Conservation (phyloP, 352 stramenopile genomes). For the Pythium aphanidermatum region DNA sequence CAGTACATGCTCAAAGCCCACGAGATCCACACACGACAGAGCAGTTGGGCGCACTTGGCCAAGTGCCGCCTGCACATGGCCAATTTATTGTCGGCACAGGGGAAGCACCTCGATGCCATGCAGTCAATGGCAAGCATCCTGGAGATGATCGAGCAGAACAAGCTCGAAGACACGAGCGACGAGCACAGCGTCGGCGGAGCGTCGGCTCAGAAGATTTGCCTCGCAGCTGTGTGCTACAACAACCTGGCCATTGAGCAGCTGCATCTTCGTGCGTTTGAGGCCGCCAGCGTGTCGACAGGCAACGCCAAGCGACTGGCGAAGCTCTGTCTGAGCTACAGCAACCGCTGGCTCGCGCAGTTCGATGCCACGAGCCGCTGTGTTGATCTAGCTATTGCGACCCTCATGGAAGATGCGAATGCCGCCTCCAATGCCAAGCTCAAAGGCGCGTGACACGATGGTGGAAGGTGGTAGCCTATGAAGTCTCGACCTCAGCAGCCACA, state of each 20-base stretch:
- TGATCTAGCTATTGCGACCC: conserved; percentile 53
- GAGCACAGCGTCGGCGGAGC: conserved; percentile 23
- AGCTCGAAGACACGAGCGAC: conserved; percentile 53
- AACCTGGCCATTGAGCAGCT: conserved; percentile 91
- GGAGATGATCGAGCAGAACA: conserved; percentile 85
- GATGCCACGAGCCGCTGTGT: conserved; percentile 82
- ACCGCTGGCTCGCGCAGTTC: conserved; percentile 86
- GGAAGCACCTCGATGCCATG: conserved; percentile 78
- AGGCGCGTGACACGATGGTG: too few relatives aligned
- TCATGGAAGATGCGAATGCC: conserved; percentile 56
- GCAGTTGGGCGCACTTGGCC: conserved; percentile 81
- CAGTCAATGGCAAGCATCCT: conserved; percentile 77
- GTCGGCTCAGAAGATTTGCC: conserved; percentile 86
- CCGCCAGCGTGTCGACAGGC: conserved; percentile 60
- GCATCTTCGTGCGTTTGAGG: conserved; percentile 75
- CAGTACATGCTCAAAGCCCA: conserved; percentile 85
- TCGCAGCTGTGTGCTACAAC: conserved; percentile 89
- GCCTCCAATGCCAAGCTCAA: conserved; percentile 13
- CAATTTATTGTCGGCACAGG: conserved; percentile 65
- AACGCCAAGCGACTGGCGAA: conserved; percentile 86
- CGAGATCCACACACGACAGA: conserved; percentile 66
- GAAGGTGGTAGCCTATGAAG: too few relatives aligned
- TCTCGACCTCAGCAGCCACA: too few relatives aligned
- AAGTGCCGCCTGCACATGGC: conserved; percentile 87
- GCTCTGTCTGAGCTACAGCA: conserved; percentile 90